Evolutionary conservation across 345 rosid genomes (phyloP), one percentile per base, ranked within the genome.

Genomic region (Hevea brasiliensis): DNA sequence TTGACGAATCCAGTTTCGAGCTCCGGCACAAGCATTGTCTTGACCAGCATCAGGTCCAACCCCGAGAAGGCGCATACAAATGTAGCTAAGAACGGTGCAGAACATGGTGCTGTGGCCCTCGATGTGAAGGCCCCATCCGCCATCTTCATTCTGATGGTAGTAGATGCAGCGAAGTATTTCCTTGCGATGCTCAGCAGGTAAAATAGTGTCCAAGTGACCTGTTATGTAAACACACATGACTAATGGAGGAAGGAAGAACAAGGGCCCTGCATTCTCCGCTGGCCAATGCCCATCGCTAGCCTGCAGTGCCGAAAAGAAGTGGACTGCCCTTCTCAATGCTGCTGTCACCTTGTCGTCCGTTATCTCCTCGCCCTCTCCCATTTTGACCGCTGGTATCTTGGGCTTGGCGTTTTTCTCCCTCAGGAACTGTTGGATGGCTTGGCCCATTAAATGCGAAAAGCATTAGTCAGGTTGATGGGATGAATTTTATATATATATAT

Each of bases 281-380:
- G 71, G 75, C 80, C 80, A 76, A 53, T 71, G 81, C 7, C 81
- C 81, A 29, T 77, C 81, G 15, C 51, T 67, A 8, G 81, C 76
- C 45, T 77, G 81, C 1, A 76, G 67, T 0, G 80, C 72, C 44
- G 71, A 71, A 40, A 76, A 76, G 67, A 71, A 71, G 13, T 64
- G 75, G 59, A 71, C 72, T 32, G 71, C 72, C 42, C 80, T 71
- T 62, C 51, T 47, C 40, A 76, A 35, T 48, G 75, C 72, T 6
- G 50, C 3, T 41, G 75, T 65, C 0, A 75, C 75, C 60, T 71
- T 71, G 27, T 76, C 72, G 29, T 56, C 23, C 0, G 80, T 63
- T 27, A 71, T 67, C 10, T 71, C 75, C 10, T 76, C 75, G 6
- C 65, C 80, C 1, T 76, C 67, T n/a, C 24, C 62, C 1, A 71